phyloP scores from a whole-genome alignment of 768 basidiomycete species.

The Baorangia bicolor region DNA sequence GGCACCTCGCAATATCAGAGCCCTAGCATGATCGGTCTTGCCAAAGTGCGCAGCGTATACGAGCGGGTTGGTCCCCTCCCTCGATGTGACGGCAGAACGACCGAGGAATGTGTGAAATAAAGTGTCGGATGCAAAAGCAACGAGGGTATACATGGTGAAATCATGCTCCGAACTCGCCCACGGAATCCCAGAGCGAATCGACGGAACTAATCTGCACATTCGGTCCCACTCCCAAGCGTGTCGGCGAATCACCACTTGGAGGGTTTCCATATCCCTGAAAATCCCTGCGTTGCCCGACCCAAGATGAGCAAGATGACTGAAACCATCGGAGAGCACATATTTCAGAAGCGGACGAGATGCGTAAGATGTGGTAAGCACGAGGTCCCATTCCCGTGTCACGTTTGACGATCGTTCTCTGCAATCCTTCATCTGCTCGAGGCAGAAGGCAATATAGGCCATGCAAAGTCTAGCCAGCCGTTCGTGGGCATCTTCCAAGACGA shows the following conservation, averaged over 20 bases:
- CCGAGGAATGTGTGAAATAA: not conserved
- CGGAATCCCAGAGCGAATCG: not conserved
- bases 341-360: not conserved
- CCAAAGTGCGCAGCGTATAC: slow-evolving; percentile 7
- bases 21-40: not conserved
- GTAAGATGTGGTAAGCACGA: not conserved
- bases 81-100: not conserved
- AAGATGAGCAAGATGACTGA: slow-evolving; percentile 6
- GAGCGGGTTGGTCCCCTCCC: slow-evolving; percentile 8
- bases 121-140: not conserved
- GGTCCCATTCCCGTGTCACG: not conserved
- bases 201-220: not conserved
- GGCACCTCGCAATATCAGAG: not conserved
- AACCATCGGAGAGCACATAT: slow-evolving; percentile 12
- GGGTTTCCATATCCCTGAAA: not conserved
- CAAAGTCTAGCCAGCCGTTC: slow-evolving; percentile 5
- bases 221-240: slow-evolving; percentile 2
- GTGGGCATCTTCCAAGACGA: slow-evolving; percentile 9
- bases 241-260: not conserved
- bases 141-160: slow-evolving; percentile 1
- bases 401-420: not conserved
- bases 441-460: slow-evolving; percentile 7
- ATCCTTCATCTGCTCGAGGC: slow-evolving; percentile 6
- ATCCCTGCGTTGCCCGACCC: not conserved
- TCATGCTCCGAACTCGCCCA: slow-evolving; percentile 10